Conservation (phyloP, 352 stramenopile genomes). For the Phytophthora citricola region DNA sequence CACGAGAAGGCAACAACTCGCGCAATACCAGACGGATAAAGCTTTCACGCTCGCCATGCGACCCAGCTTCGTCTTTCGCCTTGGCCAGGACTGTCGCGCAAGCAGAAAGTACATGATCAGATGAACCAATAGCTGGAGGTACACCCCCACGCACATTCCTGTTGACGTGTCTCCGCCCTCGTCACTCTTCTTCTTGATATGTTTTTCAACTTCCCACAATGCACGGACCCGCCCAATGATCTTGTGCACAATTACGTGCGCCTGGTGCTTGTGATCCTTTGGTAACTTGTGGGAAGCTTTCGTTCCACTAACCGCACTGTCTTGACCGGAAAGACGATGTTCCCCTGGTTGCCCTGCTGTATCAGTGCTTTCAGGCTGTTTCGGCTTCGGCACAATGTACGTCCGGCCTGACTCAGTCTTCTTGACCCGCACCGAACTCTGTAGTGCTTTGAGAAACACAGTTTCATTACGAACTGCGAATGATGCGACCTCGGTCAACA, state of each 20-base stretch:
- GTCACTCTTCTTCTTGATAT: constrained; percentile 27
- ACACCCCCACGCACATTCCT: constrained; percentile 67
- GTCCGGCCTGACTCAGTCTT: constrained; percentile 82
- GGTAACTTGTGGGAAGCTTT: constrained; percentile 60
- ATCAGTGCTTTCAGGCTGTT: constrained; percentile 30
- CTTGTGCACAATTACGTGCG: constrained; percentile 64
- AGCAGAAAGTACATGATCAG: constrained; percentile 71
- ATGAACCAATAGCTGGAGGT: constrained; percentile 76
- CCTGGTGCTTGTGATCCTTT: constrained; percentile 74
- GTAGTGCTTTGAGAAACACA: constrained; percentile 76
- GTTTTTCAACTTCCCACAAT: constrained; percentile 67
- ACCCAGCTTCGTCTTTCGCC: constrained; percentile 38
- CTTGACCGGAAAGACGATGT: constrained; percentile 15
- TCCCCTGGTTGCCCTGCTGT: constrained; percentile 5
- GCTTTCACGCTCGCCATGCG: constrained; percentile 34
- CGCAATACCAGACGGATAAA: constrained; percentile 67
- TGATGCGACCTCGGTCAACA: constrained; percentile 81
- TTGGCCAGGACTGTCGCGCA: constrained; percentile 77
- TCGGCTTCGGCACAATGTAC: constrained; percentile 69
- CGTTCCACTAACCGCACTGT: constrained; percentile 27
- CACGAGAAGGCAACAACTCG: constrained; percentile 77
- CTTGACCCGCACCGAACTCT: constrained; percentile 75
- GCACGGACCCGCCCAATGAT: constrained; percentile 64
- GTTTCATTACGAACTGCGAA: constrained; percentile 79
- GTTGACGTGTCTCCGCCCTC: constrained; percentile 16